Evolutionary conservation across 352 stramenopile genomes (phyloP).

Genomic region (Thalassiosira hispida): DNA sequence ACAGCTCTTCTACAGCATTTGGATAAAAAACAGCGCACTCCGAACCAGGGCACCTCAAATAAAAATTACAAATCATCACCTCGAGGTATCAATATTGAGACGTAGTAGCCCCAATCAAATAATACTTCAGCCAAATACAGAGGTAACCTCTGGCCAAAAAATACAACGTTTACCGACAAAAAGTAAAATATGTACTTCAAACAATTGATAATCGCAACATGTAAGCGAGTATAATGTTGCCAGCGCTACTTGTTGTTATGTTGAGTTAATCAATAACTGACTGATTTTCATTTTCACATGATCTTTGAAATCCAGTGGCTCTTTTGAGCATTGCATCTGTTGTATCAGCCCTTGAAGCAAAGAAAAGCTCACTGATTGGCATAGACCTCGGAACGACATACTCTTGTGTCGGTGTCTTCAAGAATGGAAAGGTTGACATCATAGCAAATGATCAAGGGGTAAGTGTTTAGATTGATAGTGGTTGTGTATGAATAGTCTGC

Average conservation of each 20-base stretch:
- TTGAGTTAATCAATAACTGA: neutral
- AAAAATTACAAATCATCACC: too few relatives aligned
- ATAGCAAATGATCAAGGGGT: conserved; percentile 92
- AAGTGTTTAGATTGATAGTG: conserved; percentile 82
- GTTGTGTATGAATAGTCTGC: conserved; percentile 95
- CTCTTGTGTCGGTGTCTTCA: conserved; percentile 94
- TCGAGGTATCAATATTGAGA: too few relatives aligned
- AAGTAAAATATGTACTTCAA: too few relatives aligned
- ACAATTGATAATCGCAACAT: too few relatives aligned
- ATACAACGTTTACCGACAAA: too few relatives aligned
- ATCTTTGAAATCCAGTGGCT: conserved; percentile 4
- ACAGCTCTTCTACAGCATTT: too few relatives aligned
- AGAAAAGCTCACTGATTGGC: conserved; percentile 76
- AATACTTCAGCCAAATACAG: too few relatives aligned
- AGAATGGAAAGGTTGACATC: conserved; percentile 95
- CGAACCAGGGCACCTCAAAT: too few relatives aligned
- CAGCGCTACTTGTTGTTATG: neutral
- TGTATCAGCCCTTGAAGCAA: conserved; percentile 7
- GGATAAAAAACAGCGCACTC: too few relatives aligned
- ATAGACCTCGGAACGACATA: conserved; percentile 96
- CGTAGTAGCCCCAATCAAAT: too few relatives aligned
- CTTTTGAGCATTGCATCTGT: conserved; percentile 10
- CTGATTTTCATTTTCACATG: neutral
- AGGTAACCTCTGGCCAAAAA: too few relatives aligned
- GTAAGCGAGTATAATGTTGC: too few relatives aligned